phyloP scores from a whole-genome alignment of 2,329 filamentous ascomycete species.

The Passalora sequoiae region DNA sequence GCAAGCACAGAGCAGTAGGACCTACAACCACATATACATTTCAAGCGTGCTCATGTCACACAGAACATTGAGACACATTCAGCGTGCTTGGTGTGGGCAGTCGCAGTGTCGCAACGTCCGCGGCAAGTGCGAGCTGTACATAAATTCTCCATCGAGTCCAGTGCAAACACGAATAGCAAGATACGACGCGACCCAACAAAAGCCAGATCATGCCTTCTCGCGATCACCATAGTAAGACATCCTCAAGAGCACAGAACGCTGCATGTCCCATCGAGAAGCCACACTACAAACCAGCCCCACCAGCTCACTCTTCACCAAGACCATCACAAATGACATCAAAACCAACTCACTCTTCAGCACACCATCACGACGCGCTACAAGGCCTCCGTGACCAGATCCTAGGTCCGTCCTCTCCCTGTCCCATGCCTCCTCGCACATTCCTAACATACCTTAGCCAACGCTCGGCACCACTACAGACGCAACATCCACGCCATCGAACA shows the following conservation, averaged over 20 bases:
- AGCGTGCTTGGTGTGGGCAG: too few species aligned
- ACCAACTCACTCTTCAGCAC: neutral
- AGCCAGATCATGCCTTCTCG: neutral
- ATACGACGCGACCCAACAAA: too few species aligned
- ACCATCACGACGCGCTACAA: neutral
- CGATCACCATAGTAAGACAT: neutral
- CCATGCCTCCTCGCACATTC: neutral
- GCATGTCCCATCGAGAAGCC: neutral
- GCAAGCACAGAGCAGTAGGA: too few species aligned
- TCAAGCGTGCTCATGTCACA: too few species aligned
- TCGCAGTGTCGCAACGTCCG: too few species aligned
- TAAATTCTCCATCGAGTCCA: too few species aligned
- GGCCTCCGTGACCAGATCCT: constrained; percentile 1
- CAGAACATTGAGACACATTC: too few species aligned
- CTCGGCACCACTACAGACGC: neutral
- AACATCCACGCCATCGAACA: neutral
- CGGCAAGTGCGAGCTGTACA: too few species aligned
- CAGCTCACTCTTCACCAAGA: neutral
- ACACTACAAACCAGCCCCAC: neutral
- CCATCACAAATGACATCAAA: neutral
- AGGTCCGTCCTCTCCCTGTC: neutral
- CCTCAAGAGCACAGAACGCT: neutral
- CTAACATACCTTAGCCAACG: neutral
- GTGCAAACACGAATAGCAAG: too few species aligned
- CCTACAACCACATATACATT: too few species aligned